phyloP scores from a whole-genome alignment of 305 asterid genomes.

The Coffea humblotiana region DNA sequence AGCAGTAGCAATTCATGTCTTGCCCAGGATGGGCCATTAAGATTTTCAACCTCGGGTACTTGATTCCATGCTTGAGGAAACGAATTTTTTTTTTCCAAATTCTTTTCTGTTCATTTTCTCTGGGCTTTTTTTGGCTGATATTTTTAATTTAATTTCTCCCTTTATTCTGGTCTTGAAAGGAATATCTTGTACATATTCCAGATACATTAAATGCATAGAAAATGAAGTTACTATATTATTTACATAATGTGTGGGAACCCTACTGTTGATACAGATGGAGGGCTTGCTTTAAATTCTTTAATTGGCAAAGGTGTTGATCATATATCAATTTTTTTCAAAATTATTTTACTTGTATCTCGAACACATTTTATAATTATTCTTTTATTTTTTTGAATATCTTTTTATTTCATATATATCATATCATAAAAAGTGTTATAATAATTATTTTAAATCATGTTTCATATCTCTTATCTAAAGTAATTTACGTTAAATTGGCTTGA shows the following conservation, averaged over 20 bases:
- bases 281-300: background rate
- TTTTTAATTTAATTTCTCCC: background rate
- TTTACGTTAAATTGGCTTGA: too few species aligned
- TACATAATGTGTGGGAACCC: background rate
- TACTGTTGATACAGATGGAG: background rate
- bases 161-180: background rate
- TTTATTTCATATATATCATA: too few species aligned
- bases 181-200: background rate
- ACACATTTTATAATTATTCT: too few species aligned
- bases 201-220: background rate
- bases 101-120: background rate
- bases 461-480: too few species aligned
- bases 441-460: too few species aligned
- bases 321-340: too few species aligned
- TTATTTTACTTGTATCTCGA: background rate
- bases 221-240: constrained; percentile 1
- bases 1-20: constrained; percentile 50
- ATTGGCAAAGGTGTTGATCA: too few species aligned
- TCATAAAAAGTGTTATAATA: too few species aligned
- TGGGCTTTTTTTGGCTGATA: background rate
- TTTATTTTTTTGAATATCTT: too few species aligned
- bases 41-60: background rate
- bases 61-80: background rate
- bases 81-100: background rate
- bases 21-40: constrained; percentile 56